Percentiles rank a stretch among this genome's conserved stretches.
Evolutionary conservation across 176 grass and related monocot genomes (phyloP).

Genomic region (Oropetium thomaeum): DNA sequence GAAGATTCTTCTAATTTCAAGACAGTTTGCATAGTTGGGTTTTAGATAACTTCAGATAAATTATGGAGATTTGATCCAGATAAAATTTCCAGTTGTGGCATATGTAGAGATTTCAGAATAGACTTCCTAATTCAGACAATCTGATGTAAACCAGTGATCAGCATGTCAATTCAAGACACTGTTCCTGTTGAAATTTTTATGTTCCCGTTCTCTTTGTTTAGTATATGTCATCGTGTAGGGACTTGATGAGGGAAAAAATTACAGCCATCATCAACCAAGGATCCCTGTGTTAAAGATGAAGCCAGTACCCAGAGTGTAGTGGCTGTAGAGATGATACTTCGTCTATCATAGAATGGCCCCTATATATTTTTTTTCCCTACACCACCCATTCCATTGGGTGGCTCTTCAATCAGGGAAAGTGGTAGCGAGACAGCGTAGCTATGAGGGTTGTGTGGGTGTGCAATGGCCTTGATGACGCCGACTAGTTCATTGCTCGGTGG

Average conservation of each 20-base stretch:
- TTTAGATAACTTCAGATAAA: background rate
- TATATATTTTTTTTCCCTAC: background rate
- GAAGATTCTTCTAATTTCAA: conserved; percentile 4
- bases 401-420: no score
- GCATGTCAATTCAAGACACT: background rate
- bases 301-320: background rate
- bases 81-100: background rate
- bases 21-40: background rate
- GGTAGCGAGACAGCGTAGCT: no score
- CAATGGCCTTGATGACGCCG: no score
- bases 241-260: background rate
- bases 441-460: no score
- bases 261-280: background rate
- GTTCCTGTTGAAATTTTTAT: background rate
- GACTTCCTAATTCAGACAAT: background rate
- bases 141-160: background rate
- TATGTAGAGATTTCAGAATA: background rate
- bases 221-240: background rate
- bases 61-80: background rate
- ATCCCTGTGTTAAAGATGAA: background rate
- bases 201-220: background rate
- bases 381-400: no score
- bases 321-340: background rate
- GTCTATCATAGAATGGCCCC: background rate
- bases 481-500: no score